Conservation (phyloP, 2,329 filamentous ascomycete species). For the Dactylellina sp. region DNA sequence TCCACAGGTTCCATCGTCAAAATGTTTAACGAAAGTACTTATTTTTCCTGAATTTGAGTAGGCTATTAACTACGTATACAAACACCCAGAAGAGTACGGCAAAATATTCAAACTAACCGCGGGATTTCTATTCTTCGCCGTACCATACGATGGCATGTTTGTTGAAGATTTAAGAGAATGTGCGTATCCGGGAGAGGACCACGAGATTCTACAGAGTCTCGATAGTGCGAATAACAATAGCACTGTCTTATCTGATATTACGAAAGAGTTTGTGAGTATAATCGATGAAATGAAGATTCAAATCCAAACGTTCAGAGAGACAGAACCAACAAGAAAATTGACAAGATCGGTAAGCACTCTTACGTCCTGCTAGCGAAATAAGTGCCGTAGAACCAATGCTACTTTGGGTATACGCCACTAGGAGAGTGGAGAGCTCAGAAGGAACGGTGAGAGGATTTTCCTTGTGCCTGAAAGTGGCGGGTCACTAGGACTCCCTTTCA, state of each 20-base stretch:
- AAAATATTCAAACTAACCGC: neutral
- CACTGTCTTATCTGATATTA: no score
- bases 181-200: neutral
- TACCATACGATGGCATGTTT: conserved; percentile 2
- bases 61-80: neutral
- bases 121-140: neutral
- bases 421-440: no score
- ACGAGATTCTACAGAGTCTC: neutral
- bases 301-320: conserved; percentile 1
- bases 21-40: neutral
- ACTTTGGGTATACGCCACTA: no score
- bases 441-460: no score
- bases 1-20: no score
- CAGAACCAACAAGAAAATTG: neutral
- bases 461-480: no score
- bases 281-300: neutral
- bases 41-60: no score
- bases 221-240: no score
- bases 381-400: no score
- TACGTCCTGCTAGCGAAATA: no score
- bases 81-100: conserved; percentile 1
- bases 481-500: no score
- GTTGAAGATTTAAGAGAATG: neutral
- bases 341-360: neutral
- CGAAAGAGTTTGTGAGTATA: no score